Evolutionary conservation across 345 rosid genomes (phyloP), one percentile per base, ranked within the genome.

Genomic region (Populus pruinosa): DNA sequence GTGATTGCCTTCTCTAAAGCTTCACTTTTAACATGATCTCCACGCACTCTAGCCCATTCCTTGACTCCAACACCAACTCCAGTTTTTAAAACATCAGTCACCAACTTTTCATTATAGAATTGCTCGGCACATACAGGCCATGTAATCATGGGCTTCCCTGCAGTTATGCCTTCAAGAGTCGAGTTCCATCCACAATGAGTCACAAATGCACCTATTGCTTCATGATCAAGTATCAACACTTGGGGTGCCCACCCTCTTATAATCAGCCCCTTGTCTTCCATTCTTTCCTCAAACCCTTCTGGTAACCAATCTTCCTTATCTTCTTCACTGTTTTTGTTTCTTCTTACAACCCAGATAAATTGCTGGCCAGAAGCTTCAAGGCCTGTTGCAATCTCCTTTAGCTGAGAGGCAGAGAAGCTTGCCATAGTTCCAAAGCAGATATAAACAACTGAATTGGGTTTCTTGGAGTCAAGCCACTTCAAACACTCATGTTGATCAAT

Each of bases 161-260:
- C 79, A 0, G 81, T 25, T 23, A 86, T 5, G 2, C 72, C 82
- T 27, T 88, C 88, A 0, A 85, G 72, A 5, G 72, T 77, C 9
- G 88, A 86, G 75, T 82, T 85, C 86, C 90, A 83, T 23, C 87
- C 85, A 16, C 87, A 85, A 66, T 85, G 90, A 14, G 86, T 87
- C 76, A 87, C 66, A 39, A 87, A 82, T 36, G 81, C 87, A 0
- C 85, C 85, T 5, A 66, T 39, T 3, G 88, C 88, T 47, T 76
- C 74, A 50, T 87, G 85, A 4, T 84, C 84, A 10, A 86, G 86
- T 27, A 86, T 86, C 68, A 72, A 16, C 36, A 82, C 62, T 33
- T 86, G 86, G 16, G 88, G 90, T 4, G 85, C 85, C 90, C 87
- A 76, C 38, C 80, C 82, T 38, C 75, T 39, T 5, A 72, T 76